Base-by-base conservation (phyloP, 495 filamentous ascomycete genomes). In the Aspergillus carlsbadensis region DNA sequence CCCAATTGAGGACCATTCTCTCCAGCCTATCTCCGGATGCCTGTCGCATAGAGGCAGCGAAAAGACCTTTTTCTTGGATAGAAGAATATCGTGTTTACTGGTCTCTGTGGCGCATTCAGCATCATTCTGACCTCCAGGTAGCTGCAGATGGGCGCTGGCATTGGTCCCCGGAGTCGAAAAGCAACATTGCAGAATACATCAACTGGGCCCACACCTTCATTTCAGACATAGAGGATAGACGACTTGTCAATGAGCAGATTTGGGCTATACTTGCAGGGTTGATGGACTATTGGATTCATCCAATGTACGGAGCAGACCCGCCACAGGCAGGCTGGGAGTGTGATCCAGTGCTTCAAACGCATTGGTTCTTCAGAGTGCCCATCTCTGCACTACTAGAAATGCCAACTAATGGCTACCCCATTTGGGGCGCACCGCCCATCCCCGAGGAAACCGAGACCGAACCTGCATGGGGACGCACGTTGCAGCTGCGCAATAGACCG, bases 31-130 rank as follows among this genome's bases (percentile, higher is more conserved):
- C 17, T 17, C 6, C 10, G 3, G 26, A 29, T 1, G 26, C 3
- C 2, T 2, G 6, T 18, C 21, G 1, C 4, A n/a, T n/a, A 5
- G 1, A 18, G 34, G 17, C 11, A 8, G 26, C 26, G 17, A 18
- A 5, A 1, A 10, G n/a, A 17, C 21, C 54, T 1, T 13, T 20
- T 34, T 35, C 36, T 1, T 57, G 54, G 54, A 36, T 57, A 3
- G 54, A 57, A 21, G n/a, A 50, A 10, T 57, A 31, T 35, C 54
- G 54, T n/a, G 54, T 57, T 15, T 57, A 48, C 22, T 48, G 44
- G 26, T 45, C 37, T 2, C 24, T 57, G 2, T 57, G 54, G 54
- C 44, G 35, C 13, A 11, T 57, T 10, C 44, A 57, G 15, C 26
- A 34, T n/a, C 20, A 18, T 6, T 44, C 41, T 8, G 49, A 52